Percentiles rank a stretch among this genome's conserved stretches.
Conservation (phyloP, 2,329 filamentous ascomycete genomes). For the Allantophomopsis lycopodina region DNA sequence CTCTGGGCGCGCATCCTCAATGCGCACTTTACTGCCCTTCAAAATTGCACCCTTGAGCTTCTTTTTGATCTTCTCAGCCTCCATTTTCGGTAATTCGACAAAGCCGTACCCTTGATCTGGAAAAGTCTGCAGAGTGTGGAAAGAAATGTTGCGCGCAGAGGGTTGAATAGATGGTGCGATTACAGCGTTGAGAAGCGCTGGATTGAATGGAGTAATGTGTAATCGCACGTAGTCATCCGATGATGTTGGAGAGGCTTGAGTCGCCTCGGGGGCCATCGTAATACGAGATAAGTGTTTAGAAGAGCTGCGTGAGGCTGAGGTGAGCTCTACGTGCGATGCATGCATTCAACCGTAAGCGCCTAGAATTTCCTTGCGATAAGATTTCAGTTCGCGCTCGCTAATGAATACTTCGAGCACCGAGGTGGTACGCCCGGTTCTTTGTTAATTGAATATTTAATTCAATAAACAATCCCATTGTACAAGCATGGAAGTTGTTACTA, state of each 20-base stretch:
- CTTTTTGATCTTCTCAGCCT: conserved; percentile 82
- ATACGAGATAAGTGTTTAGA: background rate
- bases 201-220: conserved; percentile 78
- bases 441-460: too few species aligned
- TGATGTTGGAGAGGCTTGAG: background rate
- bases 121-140: conserved; percentile 72
- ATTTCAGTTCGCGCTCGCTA: background rate
- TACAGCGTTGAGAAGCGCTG: conserved; percentile 58
- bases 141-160: conserved; percentile 70
- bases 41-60: conserved; percentile 81
- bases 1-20: conserved; percentile 66
- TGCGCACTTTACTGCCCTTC: conserved; percentile 70
- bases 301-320: background rate
- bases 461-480: too few species aligned
- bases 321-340: background rate
- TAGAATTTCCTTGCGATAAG: background rate
- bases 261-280: background rate
- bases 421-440: background rate
- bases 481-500: too few species aligned
- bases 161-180: conserved; percentile 54
- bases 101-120: conserved; percentile 87
- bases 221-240: conserved; percentile 38
- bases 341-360: background rate
- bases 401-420: background rate
- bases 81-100: conserved; percentile 65